Evolutionary conservation across 2,329 filamentous ascomycete species (phyloP), one percentile per base, ranked within the genome.

Genomic region (Massarina eburnea): DNA sequence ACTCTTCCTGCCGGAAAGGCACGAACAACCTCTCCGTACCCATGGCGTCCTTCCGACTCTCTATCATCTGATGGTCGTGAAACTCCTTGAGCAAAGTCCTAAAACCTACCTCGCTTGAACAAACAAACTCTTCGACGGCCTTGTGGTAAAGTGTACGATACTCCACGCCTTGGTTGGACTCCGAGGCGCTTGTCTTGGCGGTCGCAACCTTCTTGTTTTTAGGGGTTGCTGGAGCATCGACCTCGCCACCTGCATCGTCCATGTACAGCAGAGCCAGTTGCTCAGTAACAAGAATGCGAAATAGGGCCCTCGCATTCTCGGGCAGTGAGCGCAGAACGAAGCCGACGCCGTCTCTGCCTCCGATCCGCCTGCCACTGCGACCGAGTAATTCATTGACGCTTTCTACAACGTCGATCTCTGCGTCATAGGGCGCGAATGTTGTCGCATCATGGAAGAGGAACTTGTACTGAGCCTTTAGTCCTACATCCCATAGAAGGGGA

Each of bases 21-120:
- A 96, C 82, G 55, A 88, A 87, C 37, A 99, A 71, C 41, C 94
- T 75, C 67, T 97, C 94, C 2, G 87, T 91, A 3, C 94, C 94
- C 45, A 91, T 76, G 0, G 82, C 80, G 68, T 99, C 92, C 64
- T 92, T 92, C 51, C 85, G 83, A 51, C 88, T 95, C 44, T 89
- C 89, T 52, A 99, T 88, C 84, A 99, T 97, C 64, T 96, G 90
- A 74, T 99, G 94, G 62, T 99, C 94, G 66, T 96, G 90, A 69
- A 99, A 94, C 80, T 99, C 94, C 73, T 97, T 97, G 52, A 99
- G 72, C 65, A 99, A 70, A 20, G 91, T 96, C 49, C 94, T 81
- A 74, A 97, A 97, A 51, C 89, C 91, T 81, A 97, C 91, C 73
- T 97, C 94, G 49, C 88, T 96, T 58, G 89, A 94, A 68, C 92